A percentile compares a stretch with the other conserved stretches of the same genome.
Conservation (phyloP, 805 yeast species). For the Saccharomyces paradoxus region DNA sequence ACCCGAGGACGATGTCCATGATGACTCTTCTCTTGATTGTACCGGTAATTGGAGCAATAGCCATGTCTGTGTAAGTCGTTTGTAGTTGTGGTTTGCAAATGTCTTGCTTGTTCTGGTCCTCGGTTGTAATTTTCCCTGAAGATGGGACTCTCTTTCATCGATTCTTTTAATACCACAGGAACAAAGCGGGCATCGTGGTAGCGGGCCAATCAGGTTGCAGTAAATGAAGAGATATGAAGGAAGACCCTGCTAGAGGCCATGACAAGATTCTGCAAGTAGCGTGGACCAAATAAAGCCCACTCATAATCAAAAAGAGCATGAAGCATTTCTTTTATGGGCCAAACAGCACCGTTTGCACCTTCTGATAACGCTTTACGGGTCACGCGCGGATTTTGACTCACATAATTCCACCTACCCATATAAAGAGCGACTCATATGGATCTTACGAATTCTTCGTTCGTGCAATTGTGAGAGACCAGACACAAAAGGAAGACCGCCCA, state of each 20-base stretch:
- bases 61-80: conserved; percentile 37
- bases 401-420: neutral
- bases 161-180: neutral
- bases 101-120: neutral
- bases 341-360: neutral
- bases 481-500: neutral
- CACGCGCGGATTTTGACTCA: neutral
- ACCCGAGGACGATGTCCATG: conserved; percentile 69
- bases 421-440: neutral
- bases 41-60: conserved; percentile 83
- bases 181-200: neutral
- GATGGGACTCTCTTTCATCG: neutral
- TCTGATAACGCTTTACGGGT: neutral
- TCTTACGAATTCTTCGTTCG: neutral
- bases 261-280: neutral
- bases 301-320: neutral
- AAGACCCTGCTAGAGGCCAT: neutral
- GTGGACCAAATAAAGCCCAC: neutral
- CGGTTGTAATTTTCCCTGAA: neutral
- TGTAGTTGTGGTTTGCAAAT: conserved; percentile 3
- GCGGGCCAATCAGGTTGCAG: neutral
- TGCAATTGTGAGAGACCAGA: neutral
- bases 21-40: conserved; percentile 71
- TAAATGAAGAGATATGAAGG: neutral
- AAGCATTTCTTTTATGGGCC: neutral